Evolutionary conservation across 352 stramenopile species (phyloP), one percentile per base, ranked within the genome.

Genomic region (Hyaloperonospora arabidopsidis): DNA sequence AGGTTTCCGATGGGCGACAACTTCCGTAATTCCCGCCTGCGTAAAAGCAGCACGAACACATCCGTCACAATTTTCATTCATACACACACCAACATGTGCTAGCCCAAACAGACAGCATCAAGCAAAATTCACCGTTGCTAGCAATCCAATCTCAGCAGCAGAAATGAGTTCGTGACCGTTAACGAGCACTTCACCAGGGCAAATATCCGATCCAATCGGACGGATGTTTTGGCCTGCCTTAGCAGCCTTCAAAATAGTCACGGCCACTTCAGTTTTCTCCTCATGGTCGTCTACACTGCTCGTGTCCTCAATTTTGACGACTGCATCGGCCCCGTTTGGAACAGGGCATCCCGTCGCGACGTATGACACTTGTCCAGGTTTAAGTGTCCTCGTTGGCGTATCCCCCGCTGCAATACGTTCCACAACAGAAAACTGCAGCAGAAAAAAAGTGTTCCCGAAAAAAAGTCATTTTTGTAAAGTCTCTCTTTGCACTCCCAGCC

Each of bases 311-410:
- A 98, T 82, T 59, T 96, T 95, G 19, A 98, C 89, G 1, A 98
- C 93, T 21, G 88, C 92, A 65, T 98, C 86, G 12, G 86, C 93
- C 14, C 74, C 77, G 1, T 91, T 67, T 0, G 94, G 93, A 40
- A 98, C 74, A 0, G 89, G 74, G 1, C 88, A 94, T 10, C 95
- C 95, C 18, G 95, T 98, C n/a, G 94, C 97, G 44, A 98, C 92
- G 70, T 98, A 98, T 29, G 71, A 57, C 25, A 92, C 82, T 54
- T 87, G 59, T 2, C 72, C 76, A 6, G 72, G 2, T 12, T 52
- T 46, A 17, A 93, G 70, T 2, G 60, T 32, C 38, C 51, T 72
- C 3, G 50, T 41, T 0, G 80, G 81, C 17, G 70, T 49, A n/a
- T 78, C 59, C 4, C 84, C 86, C 6, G 86, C 86, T 1, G 75